These are phyloP conservation scores for Leishmania turanica DNA, from an alignment of 208 protist genomes.

Conservation along the genomic window DNA sequence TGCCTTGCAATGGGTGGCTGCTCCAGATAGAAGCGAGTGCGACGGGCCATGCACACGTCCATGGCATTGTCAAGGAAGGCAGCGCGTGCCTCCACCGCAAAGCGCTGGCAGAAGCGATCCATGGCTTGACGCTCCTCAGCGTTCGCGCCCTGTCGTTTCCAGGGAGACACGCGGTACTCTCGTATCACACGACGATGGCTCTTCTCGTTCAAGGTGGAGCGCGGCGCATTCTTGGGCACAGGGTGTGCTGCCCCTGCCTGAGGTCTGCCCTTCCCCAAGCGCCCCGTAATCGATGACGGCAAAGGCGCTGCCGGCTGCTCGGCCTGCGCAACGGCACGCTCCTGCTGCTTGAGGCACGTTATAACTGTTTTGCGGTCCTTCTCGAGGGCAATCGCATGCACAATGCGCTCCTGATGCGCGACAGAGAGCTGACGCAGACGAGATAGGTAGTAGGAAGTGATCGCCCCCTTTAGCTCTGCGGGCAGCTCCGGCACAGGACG, in stretches of 20 bases:
- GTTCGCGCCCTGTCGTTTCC: not conserved
- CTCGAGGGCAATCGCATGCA: conserved; percentile 32
- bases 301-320: not conserved
- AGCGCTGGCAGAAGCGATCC: conserved; percentile 34
- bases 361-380: conserved; percentile 41
- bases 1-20: conserved; percentile 40
- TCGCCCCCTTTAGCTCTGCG: conserved; percentile 38
- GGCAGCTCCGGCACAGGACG: conserved; percentile 40
- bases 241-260: not conserved
- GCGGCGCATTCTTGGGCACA: conserved; percentile 5
- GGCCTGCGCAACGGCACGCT: conserved; percentile 8
- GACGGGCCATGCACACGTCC: conserved; percentile 36
- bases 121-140: conserved; percentile 23
- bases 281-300: not conserved
- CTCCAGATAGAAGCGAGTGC: conserved; percentile 38
- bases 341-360: conserved; percentile 38
- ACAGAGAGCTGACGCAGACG: conserved; percentile 42
- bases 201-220: not conserved
- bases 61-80: conserved; percentile 57
- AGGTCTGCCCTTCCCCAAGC: not conserved
- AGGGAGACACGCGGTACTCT: not conserved
- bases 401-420: conserved; percentile 49
- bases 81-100: conserved; percentile 45
- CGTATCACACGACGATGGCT: conserved; percentile 10
- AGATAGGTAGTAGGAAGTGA: conserved; percentile 44